Conservation (phyloP, 371 early-diverging fungal genomes). For the Apophysomyces ossiformis region DNA sequence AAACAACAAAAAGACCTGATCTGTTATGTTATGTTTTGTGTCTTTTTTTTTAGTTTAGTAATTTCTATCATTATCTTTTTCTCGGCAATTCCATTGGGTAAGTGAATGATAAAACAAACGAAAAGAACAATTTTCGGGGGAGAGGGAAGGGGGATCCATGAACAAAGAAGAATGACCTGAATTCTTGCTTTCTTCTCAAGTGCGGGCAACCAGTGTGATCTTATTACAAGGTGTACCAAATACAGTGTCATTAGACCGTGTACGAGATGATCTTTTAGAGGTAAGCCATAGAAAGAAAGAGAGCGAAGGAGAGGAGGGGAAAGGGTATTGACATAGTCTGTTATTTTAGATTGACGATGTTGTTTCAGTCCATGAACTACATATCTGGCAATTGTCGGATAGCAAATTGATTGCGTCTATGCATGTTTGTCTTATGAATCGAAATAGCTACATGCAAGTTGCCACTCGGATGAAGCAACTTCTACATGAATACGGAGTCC, state of each 20-base stretch:
- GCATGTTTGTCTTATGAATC: slow-evolving; percentile 74
- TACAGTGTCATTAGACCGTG: slow-evolving; percentile 64
- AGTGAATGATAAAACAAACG: not conserved
- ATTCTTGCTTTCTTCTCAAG: slow-evolving; percentile 46
- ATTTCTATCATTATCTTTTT: slow-evolving; percentile 46
- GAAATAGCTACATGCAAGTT: slow-evolving; percentile 62
- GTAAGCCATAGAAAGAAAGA: slow-evolving; percentile 20
- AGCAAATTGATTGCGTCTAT: slow-evolving; percentile 84
- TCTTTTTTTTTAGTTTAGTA: slow-evolving; percentile 34
- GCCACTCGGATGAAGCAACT: slow-evolving; percentile 71
- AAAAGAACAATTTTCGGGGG: not conserved
- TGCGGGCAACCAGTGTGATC: slow-evolving; percentile 80
- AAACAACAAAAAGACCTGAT: slow-evolving; percentile 3
- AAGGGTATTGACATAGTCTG: not conserved
- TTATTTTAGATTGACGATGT: slow-evolving; percentile 61
- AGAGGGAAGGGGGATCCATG: not conserved
- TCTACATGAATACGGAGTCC: slow-evolving; percentile 82
- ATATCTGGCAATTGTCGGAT: slow-evolving; percentile 92
- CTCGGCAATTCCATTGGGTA: slow-evolving; percentile 46
- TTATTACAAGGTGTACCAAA: slow-evolving; percentile 87
- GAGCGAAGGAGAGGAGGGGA: not conserved
- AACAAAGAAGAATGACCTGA: not conserved
- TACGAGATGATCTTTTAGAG: slow-evolving; percentile 61
- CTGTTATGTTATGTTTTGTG: slow-evolving; percentile 7
- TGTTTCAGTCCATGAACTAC: slow-evolving; percentile 87